phyloP scores from a whole-genome alignment of 2,329 filamentous ascomycete species.

The Colletotrichum neosansevieriae region DNA sequence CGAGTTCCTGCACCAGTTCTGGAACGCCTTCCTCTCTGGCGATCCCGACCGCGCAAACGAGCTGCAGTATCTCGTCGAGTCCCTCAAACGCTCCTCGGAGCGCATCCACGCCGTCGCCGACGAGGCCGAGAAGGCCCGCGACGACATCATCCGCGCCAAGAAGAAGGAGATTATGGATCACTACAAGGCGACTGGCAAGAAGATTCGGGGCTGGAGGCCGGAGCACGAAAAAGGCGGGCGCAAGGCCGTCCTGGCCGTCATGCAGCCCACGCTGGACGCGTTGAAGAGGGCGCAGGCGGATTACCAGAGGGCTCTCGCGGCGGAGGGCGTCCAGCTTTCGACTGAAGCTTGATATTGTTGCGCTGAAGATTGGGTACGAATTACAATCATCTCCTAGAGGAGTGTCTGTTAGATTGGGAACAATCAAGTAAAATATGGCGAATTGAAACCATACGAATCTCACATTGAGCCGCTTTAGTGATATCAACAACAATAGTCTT shows the following conservation, averaged over 20 bases:
- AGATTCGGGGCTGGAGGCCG: constrained; percentile 73
- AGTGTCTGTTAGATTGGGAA: too few relatives aligned
- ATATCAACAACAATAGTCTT: too few relatives aligned
- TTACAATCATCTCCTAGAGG: neutral
- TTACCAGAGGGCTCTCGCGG: constrained; percentile 78
- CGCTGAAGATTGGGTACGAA: too few relatives aligned
- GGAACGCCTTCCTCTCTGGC: constrained; percentile 90
- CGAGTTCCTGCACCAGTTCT: constrained; percentile 98
- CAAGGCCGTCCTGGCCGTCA: constrained; percentile 79
- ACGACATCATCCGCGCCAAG: constrained; percentile 72
- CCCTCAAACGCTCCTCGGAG: constrained; percentile 79
- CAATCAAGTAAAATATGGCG: too few relatives aligned
- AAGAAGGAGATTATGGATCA: constrained; percentile 79
- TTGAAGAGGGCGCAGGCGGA: constrained; percentile 77
- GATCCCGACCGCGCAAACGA: constrained; percentile 85
- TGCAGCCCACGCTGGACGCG: constrained; percentile 79
- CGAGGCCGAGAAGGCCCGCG: constrained; percentile 81
- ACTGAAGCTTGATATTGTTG: constrained; percentile 53
- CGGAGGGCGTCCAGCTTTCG: constrained; percentile 65
- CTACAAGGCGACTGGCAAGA: constrained; percentile 79
- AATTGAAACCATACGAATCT: too few relatives aligned
- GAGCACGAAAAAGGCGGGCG: constrained; percentile 79
- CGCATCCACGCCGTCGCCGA: constrained; percentile 85
- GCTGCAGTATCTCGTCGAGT: constrained; percentile 84
- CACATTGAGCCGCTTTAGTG: too few relatives aligned